phyloP scores from a whole-genome alignment of 2,329 filamentous ascomycete species.

The Penicillium sp. region DNA sequence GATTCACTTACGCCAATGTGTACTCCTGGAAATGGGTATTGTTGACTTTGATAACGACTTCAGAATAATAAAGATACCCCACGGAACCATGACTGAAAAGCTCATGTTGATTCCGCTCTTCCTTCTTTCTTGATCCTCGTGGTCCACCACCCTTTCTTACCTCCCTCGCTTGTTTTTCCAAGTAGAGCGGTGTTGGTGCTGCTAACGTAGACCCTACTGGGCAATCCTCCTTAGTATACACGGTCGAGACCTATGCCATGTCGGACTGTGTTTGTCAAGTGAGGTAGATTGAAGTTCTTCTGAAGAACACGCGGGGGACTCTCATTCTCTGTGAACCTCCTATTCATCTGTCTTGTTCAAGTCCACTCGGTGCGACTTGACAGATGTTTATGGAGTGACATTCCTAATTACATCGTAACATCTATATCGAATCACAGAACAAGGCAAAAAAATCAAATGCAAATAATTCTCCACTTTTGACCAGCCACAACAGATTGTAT shows the following conservation, averaged over 20 bases:
- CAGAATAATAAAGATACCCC: slow-evolving; percentile 13
- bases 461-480: slow-evolving; percentile 3
- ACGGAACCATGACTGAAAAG: slow-evolving; percentile 5
- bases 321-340: slow-evolving; percentile 32
- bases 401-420: not conserved
- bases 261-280: slow-evolving; percentile 47
- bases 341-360: slow-evolving; percentile 22
- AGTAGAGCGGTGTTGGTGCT: not conserved
- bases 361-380: slow-evolving; percentile 9
- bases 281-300: slow-evolving; percentile 39
- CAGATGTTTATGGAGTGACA: slow-evolving; percentile 29
- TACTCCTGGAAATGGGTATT: not conserved
- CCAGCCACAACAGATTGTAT: not conserved
- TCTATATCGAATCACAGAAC: not conserved
- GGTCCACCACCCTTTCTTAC: not conserved
- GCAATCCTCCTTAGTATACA: slow-evolving; percentile 44
- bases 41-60: slow-evolving; percentile 4
- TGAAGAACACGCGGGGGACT: slow-evolving; percentile 21
- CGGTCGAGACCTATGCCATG: slow-evolving; percentile 42
- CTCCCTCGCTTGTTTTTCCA: not conserved
- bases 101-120: not conserved
- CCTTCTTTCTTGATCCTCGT: not conserved
- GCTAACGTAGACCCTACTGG: slow-evolving; percentile 4
- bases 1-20: not conserved
- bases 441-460: not conserved